These are phyloP conservation scores for Backusella parvicylindrica DNA, from an alignment of 192 early-diverging fungal species.

Conservation along the genomic window DNA sequence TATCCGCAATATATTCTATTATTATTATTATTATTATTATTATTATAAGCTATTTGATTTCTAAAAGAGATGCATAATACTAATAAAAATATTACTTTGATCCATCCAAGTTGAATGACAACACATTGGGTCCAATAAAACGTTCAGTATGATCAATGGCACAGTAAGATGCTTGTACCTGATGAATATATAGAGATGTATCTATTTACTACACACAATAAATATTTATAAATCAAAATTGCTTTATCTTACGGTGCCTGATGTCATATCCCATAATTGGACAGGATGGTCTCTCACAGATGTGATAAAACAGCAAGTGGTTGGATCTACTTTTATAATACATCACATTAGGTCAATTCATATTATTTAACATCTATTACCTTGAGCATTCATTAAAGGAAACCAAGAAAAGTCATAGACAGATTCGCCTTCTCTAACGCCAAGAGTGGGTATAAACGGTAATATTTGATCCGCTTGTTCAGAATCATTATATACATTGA, in stretches of 20 bases:
- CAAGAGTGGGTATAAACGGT: conserved; percentile 10
- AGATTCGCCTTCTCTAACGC: conserved; percentile 45
- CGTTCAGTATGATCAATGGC: conserved; percentile 63
- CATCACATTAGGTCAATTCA: neutral
- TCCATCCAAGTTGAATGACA: conserved; percentile 68
- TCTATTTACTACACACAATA: too few species aligned
- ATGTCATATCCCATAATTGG: conserved; percentile 69
- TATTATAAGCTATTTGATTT: neutral
- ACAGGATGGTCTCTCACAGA: conserved; percentile 75
- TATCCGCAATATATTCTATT: conserved; percentile 69
- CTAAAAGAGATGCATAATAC: neutral
- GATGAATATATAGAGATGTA: neutral
- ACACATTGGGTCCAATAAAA: conserved; percentile 60
- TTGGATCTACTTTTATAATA: conserved; percentile 37
- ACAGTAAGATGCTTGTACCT: conserved; percentile 64
- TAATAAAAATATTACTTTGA: conserved; percentile 38
- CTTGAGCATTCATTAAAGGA: conserved; percentile 54
- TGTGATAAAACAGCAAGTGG: conserved; percentile 57
- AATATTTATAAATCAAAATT: neutral
- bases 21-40: neutral
- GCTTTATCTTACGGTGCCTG: conserved; percentile 46
- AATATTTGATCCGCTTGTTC: neutral
- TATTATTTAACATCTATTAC: conserved; percentile 3
- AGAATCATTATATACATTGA: neutral
- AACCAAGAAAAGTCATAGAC: conserved; percentile 66